Evolutionary conservation across 257 asterid species (phyloP), one percentile per base, ranked within the genome.

Genomic region (Solanum habrochaites): DNA sequence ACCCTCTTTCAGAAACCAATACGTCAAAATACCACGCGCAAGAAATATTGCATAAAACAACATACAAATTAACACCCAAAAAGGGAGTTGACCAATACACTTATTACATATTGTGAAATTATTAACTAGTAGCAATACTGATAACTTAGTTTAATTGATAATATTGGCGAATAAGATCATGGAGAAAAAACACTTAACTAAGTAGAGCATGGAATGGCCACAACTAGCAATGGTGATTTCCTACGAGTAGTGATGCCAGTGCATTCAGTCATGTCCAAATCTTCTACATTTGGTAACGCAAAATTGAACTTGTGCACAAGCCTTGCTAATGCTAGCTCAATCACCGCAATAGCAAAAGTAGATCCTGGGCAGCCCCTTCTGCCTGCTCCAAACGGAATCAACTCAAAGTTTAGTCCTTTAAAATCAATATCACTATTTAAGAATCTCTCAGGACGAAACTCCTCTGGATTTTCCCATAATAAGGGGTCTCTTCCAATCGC

Each of bases 351-450:
- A 2, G 86, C 92, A 64, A 90, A 91, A 3, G 78, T 9, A 10
- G 86, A 83, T 7, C 96, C 98, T 1, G 94, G 96, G 43, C 96
- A 93, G 1, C 90, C 92, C 83, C 96, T 91, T 60, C 94, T 80
- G 1, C 98, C 98, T 0, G 94, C 92, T 2, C 96, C 96, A 39
- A 92, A 94, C 1, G 95, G 96, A 11, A 88, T 87, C 14, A 90
- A 83, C 87, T 92, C 93, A 42, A 92, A 92, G 72, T 92, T 83
- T 0, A 86, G 69, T 32, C 96, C 95, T 45, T 16, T 89, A 66
- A 83, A 89, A 81, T 93, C 94, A 9, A 86, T 81, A 31, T 60
- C 43, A 6, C 72, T 12, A 27, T 85, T 73, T 74, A 89, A 56
- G 32, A 94, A 93, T 21, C 95, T 90, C 66, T 93, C 94, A 0